Conservation (phyloP, 768 basidiomycete genomes). For the Hygrocybe punicea region DNA sequence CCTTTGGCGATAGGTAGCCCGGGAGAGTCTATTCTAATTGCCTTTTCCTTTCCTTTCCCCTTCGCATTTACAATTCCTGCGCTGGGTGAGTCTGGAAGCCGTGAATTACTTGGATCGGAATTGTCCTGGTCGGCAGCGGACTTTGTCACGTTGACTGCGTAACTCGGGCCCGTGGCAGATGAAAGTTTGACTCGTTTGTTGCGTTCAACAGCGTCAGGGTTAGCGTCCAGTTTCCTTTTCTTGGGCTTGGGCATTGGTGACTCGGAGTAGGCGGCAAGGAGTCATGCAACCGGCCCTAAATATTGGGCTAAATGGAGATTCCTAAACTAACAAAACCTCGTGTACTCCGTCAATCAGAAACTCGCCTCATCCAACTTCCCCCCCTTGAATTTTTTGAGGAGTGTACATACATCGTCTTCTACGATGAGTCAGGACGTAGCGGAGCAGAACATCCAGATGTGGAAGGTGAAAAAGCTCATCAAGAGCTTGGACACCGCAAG, state of each 20-base stretch:
- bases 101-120: background rate
- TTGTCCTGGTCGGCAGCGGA: too few species aligned
- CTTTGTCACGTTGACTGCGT: constrained; percentile 11
- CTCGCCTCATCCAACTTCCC: background rate
- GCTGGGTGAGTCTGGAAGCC: too few species aligned
- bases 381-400: background rate
- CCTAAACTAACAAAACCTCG: too few species aligned
- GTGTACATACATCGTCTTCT: constrained; percentile 17
- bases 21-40: background rate
- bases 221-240: constrained; percentile 41
- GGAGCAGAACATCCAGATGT: constrained; percentile 96
- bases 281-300: constrained; percentile 1
- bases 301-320: too few species aligned
- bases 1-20: background rate
- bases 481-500: constrained; percentile 93
- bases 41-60: background rate
- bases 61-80: background rate
- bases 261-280: constrained; percentile 13
- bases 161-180: constrained; percentile 8
- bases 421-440: constrained; percentile 81
- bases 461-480: constrained; percentile 99
- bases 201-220: constrained; percentile 10
- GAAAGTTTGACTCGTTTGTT: constrained; percentile 37
- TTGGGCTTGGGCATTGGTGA: constrained; percentile 24
- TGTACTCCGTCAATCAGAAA: background rate